These are phyloP conservation scores for Aspergillus pseudoviridinutans DNA, from an alignment of 2,329 filamentous ascomycete genomes.

Conservation along the genomic window DNA sequence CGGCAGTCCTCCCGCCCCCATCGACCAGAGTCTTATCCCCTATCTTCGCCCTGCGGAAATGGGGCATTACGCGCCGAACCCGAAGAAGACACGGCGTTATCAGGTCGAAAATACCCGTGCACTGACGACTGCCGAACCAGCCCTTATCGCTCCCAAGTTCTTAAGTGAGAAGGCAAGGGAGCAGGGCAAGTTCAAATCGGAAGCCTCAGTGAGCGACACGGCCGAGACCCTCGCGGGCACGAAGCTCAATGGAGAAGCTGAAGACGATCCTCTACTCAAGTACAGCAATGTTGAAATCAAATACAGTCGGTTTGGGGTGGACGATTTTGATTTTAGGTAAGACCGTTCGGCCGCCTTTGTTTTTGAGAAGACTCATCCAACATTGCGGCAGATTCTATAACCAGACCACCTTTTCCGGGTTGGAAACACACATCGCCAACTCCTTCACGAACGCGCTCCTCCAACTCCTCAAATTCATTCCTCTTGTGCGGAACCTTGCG, in stretches of 20 bases:
- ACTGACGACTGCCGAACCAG: constrained; percentile 56
- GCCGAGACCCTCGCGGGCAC: constrained; percentile 63
- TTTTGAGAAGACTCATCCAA: background rate
- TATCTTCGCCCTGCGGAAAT: constrained; percentile 69
- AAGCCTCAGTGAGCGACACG: constrained; percentile 50
- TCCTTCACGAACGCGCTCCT: constrained; percentile 92
- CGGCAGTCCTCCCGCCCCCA: constrained; percentile 72
- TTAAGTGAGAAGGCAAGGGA: constrained; percentile 88
- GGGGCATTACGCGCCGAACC: constrained; percentile 74
- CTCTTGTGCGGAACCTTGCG: constrained; percentile 79
- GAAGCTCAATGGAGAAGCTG: constrained; percentile 66
- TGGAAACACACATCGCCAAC: constrained; percentile 95
- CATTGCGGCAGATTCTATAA: constrained; percentile 72
- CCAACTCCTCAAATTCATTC: constrained; percentile 88
- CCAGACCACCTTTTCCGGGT: constrained; percentile 81
- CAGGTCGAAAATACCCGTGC: constrained; percentile 75
- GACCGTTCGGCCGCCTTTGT: constrained; percentile 44
- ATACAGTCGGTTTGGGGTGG: constrained; percentile 98
- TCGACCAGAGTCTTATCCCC: constrained; percentile 67
- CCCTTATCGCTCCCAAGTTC: constrained; percentile 78
- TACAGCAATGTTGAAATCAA: constrained; percentile 97
- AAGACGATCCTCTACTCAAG: constrained; percentile 78
- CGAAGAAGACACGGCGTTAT: constrained; percentile 69
- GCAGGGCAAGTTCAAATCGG: constrained; percentile 38
- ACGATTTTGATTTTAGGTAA: constrained; percentile 97